Evolutionary conservation across 768 basidiomycete genomes (phyloP).

Genomic region (Kwoniella heveanensis): DNA sequence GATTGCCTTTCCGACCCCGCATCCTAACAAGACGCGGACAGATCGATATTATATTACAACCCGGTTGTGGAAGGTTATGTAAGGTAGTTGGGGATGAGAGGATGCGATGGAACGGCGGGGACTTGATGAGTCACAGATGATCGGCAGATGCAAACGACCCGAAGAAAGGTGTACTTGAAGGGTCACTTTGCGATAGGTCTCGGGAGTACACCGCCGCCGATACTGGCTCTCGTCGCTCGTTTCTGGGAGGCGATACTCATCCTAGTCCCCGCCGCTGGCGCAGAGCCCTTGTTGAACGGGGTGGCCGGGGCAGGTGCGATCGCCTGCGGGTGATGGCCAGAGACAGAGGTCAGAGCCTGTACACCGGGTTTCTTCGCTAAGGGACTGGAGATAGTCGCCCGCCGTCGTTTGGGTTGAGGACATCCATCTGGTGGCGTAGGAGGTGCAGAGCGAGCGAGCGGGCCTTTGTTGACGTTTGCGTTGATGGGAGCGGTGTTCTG

Average conservation of each 20-base stretch:
- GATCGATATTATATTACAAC: not conserved
- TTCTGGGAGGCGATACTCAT: constrained; percentile 19
- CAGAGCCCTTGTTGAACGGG: not conserved
- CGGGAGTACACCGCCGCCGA: constrained; percentile 10
- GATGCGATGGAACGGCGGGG: not conserved
- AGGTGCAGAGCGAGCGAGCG: constrained; percentile 39
- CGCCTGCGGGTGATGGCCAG: not conserved
- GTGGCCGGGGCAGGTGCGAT: constrained; percentile 3
- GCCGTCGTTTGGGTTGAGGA: constrained; percentile 43
- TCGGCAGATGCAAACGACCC: too few species aligned
- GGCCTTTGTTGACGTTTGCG: constrained; percentile 23
- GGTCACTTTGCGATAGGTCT: not conserved
- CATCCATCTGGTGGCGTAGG: constrained; percentile 40
- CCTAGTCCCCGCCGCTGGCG: constrained; percentile 18
- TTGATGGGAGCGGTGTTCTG: not conserved
- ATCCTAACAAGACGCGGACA: too few species aligned
- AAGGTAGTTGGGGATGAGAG: not conserved
- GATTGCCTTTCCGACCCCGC: too few species aligned
- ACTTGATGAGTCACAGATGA: too few species aligned
- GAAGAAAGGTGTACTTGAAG: too few species aligned
- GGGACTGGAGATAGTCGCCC: constrained; percentile 38
- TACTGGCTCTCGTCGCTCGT: constrained; percentile 23
- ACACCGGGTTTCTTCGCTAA: constrained; percentile 25
- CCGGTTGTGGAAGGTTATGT: not conserved
- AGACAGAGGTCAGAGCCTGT: constrained; percentile 6